Conservation (phyloP, 2,329 filamentous ascomycete genomes). For the Trichoderma atroviride region DNA sequence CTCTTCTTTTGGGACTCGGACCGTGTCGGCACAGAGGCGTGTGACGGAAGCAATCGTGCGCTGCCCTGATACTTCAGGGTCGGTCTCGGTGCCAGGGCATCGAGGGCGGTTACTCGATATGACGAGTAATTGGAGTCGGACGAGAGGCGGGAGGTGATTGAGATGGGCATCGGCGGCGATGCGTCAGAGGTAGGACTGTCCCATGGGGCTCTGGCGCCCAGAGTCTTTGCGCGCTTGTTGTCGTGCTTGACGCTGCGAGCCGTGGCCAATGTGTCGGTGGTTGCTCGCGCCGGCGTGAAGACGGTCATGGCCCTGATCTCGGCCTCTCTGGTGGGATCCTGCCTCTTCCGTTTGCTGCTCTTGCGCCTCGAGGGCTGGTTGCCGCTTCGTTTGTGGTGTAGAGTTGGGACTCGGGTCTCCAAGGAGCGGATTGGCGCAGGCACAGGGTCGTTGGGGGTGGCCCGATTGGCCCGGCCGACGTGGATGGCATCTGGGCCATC, state of each 20-base stretch:
- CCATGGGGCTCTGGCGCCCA: constrained; percentile 51
- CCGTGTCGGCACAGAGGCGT: constrained; percentile 50
- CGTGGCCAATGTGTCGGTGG: constrained; percentile 61
- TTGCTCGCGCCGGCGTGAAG: constrained; percentile 65
- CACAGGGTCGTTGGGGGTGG: constrained; percentile 22
- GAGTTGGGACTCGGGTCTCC: constrained; percentile 49
- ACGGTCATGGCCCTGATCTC: constrained; percentile 86
- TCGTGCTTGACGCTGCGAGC: constrained; percentile 60
- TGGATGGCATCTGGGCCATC: constrained; percentile 59
- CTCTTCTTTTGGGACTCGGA: constrained; percentile 56
- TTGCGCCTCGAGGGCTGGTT: constrained; percentile 66
- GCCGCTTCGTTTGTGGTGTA: constrained; percentile 61
- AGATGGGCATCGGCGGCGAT: constrained; percentile 73
- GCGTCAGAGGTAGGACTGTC: constrained; percentile 69
- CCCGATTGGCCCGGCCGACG: constrained; percentile 37
- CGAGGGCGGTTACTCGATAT: constrained; percentile 79
- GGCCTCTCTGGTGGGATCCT: constrained; percentile 78
- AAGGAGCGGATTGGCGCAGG: constrained; percentile 27
- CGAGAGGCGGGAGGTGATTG: constrained; percentile 76
- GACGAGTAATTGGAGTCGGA: constrained; percentile 70
- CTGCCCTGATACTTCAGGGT: constrained; percentile 75
- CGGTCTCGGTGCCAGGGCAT: constrained; percentile 82
- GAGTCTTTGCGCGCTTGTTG: constrained; percentile 64
- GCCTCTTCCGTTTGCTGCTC: constrained; percentile 75
- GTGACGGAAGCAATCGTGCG: constrained; percentile 57